phyloP scores from a whole-genome alignment of 371 early-diverging fungal species.

The Nematocida sp. region DNA sequence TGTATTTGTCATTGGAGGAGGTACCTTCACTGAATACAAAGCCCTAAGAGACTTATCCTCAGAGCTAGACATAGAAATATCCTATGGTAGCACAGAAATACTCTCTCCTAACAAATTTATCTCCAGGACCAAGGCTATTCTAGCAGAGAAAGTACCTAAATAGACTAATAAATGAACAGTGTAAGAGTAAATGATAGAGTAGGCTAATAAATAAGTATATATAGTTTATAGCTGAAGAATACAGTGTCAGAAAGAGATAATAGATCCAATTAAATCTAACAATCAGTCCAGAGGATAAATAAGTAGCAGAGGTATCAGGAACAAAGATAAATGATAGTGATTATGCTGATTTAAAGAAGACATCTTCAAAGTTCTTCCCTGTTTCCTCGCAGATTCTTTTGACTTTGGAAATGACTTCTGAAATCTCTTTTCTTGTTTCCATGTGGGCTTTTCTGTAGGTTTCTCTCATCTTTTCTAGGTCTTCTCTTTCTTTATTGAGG shows the following conservation, averaged over 20 bases:
- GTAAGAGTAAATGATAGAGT: background rate
- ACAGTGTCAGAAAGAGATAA: no score
- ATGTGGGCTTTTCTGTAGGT: conserved; percentile 51
- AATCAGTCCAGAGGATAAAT: no score
- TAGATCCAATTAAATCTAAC: no score
- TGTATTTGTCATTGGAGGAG: conserved; percentile 61
- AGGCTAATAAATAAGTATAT: no score
- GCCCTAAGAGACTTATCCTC: conserved; percentile 54
- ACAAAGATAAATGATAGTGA: no score
- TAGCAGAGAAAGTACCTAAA: background rate
- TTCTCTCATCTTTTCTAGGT: conserved; percentile 52
- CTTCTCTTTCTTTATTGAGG: conserved; percentile 56
- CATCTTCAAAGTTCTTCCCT: conserved; percentile 42
- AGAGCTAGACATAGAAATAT: conserved; percentile 66
- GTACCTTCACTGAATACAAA: conserved; percentile 62
- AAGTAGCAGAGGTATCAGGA: no score
- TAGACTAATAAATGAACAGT: background rate
- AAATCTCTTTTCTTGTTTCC: conserved; percentile 43
- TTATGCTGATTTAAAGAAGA: conserved; percentile 49
- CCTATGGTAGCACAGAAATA: conserved; percentile 88
- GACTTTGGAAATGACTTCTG: conserved; percentile 40
- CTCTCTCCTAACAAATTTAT: conserved; percentile 76
- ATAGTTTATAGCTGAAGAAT: no score
- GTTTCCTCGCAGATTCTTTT: conserved; percentile 45
- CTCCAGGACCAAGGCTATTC: conserved; percentile 67